Base-by-base conservation (phyloP, 2,329 filamentous ascomycete species). In the Penicillium sp. region DNA sequence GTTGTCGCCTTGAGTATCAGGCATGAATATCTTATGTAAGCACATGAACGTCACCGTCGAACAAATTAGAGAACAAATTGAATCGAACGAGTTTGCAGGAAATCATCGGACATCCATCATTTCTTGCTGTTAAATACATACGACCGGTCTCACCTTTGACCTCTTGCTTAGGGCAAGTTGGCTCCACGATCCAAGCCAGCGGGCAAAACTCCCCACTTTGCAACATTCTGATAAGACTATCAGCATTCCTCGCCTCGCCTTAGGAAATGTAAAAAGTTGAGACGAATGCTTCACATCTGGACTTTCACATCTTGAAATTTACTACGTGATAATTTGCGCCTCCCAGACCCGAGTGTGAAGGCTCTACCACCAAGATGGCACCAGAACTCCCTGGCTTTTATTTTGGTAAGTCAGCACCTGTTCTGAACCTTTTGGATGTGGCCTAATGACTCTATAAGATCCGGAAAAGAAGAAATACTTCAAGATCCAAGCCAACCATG, bases 391-490 rank as follows among this genome's bases (percentile, higher is more conserved):
- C 64, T 3, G 64, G 64, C 2, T 67, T 64, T 36, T 67, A 65
- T 35, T 67, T 59, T 47, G 64, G 64, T 66, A 44, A 46, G 55
- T 54, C 34, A 6, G 8, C 18, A 14, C 23, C 32, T 20, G 42
- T 3, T 11, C 18, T 3, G n/a, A 27, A 16, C 10, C 26, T 42
- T 11, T 43, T 27, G 34, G 26, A 11, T 11, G 11, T 28, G n/a
- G 40, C 18, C 27, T 10, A 37, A 34, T n/a, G 3, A 26, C 7
- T 9, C 16, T 16, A n/a, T 14, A 51, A 72, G 69, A 72, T 47
- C 55, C 65, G 10, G 74, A 75, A 35, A 85, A 80, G 63, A 76
- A 76, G 29, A 84, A 80, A 53, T 87, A 86, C 59, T 87, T 86
- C 66, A 83, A 80, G 57, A 77, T 87, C 40, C 79, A 85, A 60